Evolutionary conservation across 2,329 filamentous ascomycete genomes (phyloP), one percentile per base, ranked within the genome.

Genomic region (Botrytis deweyae): DNA sequence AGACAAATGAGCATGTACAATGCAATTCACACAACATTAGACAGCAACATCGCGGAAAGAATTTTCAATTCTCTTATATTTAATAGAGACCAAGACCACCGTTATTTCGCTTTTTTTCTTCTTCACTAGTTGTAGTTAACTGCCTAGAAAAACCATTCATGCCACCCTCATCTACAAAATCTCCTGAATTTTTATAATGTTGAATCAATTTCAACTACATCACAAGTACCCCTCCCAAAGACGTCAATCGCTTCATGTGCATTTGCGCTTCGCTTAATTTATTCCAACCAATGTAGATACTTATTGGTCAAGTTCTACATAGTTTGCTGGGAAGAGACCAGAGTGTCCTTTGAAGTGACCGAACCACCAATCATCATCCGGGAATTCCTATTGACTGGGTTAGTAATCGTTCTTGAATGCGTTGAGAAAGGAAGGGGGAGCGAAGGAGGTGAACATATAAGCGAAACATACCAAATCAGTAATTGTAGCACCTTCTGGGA

Each of bases 291-390:
- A 63, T 9, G 40, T 36, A 46, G 16, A 42, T 42, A 59, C 46
- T 33, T 72, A 81, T 58, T 81, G 79, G 70, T 82, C 78, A 66
- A 91, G 83, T 81, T 90, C 84, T 76, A 92, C 90, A 78, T 92
- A 92, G 82, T 92, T 92, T 80, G 90, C 88, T 20, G 90, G 90
- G 89, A 99, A 99, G 64, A 99, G 87, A 75, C 96, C 96, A 44
- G 88, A 88, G 74, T 91, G 88, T 69, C 94, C 94, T 40, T 90
- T 87, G 83, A 92, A 97, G 80, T 93, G 90, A 79, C 67, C 67
- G 46, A 95, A 92, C 96, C 96, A 99, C 96, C 96, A 99, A 81
- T 99, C 96, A 77, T 98, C 95, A 80, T 98, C 96, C 3, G 96
- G 96, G 83, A 98, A 98, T 85, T 98, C 93, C 91, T 92, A 78